phyloP scores from a whole-genome alignment of 75 land plant genomes.

The Pinus taeda region DNA sequence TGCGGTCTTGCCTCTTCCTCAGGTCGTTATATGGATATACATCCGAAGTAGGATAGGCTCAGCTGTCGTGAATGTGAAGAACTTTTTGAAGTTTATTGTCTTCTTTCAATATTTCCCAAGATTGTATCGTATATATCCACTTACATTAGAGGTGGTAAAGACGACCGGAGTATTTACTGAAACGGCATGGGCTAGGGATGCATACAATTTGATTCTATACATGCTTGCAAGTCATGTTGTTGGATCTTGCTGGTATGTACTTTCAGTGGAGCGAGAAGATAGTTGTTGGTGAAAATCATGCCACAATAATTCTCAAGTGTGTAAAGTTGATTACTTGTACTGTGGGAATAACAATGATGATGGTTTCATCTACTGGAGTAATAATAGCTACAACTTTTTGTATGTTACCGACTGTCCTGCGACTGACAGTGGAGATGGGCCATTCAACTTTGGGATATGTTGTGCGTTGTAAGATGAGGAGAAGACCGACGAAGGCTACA shows the following conservation, averaged over 20 bases:
- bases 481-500: too few species aligned
- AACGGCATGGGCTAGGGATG: slow-evolving; percentile 97
- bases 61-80: slow-evolving; percentile 59
- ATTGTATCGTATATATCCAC: slow-evolving; percentile 58
- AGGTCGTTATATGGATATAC: slow-evolving; percentile 80
- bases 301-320: not conserved
- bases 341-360: slow-evolving; percentile 26
- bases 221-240: slow-evolving; percentile 93
- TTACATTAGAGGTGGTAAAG: slow-evolving; percentile 66
- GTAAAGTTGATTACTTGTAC: slow-evolving; percentile 33
- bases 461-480: too few species aligned
- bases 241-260: slow-evolving; percentile 76
- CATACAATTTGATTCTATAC: slow-evolving; percentile 71
- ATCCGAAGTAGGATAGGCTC: slow-evolving; percentile 42
- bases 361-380: not conserved
- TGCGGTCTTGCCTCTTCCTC: slow-evolving; percentile 84
- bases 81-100: slow-evolving; percentile 63
- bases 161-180: slow-evolving; percentile 82
- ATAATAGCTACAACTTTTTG: not conserved
- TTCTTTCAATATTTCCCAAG: slow-evolving; percentile 83
- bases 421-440: not conserved
- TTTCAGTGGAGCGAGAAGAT: slow-evolving; percentile 64
- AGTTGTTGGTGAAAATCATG: slow-evolving; percentile 62
- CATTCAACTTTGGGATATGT: slow-evolving; percentile 64
- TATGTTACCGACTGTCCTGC: too few species aligned